Evolutionary conservation across 2,329 filamentous ascomycete species (phyloP).

Genomic region (Neopestalotiopsis clavispora): DNA sequence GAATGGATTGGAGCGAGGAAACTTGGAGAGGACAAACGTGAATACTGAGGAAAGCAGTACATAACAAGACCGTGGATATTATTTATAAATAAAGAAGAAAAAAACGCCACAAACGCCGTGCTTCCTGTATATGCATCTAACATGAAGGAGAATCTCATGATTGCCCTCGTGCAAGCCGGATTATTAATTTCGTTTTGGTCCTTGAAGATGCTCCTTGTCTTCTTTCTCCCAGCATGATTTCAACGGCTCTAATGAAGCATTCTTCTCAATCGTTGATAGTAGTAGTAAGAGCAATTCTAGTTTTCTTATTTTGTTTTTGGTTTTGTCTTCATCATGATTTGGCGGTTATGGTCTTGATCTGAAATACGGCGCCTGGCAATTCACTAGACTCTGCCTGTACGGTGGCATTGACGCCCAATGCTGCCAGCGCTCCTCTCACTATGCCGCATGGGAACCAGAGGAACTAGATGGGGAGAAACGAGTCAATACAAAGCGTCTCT

Average conservation of each 20-base stretch:
- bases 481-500: neutral
- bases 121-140: constrained; percentile 9
- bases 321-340: constrained; percentile 47
- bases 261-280: neutral
- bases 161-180: neutral
- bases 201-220: neutral
- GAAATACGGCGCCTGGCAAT: constrained; percentile 87
- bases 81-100: constrained; percentile 1
- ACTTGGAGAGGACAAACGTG: neutral
- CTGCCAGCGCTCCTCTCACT: constrained; percentile 89
- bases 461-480: constrained; percentile 62
- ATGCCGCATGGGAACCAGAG: constrained; percentile 95
- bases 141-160: neutral
- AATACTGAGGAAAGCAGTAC: constrained; percentile 9
- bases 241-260: neutral
- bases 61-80: constrained; percentile 10
- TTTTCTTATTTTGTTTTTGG: too few species aligned
- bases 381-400: constrained; percentile 91
- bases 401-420: constrained; percentile 86
- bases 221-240: neutral
- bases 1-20: neutral
- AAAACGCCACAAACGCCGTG: constrained; percentile 19
- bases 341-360: constrained; percentile 82
- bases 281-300: neutral
- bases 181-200: neutral